phyloP scores from a whole-genome alignment of 2,329 filamentous ascomycete species.

The Setomelanomma holmii region DNA sequence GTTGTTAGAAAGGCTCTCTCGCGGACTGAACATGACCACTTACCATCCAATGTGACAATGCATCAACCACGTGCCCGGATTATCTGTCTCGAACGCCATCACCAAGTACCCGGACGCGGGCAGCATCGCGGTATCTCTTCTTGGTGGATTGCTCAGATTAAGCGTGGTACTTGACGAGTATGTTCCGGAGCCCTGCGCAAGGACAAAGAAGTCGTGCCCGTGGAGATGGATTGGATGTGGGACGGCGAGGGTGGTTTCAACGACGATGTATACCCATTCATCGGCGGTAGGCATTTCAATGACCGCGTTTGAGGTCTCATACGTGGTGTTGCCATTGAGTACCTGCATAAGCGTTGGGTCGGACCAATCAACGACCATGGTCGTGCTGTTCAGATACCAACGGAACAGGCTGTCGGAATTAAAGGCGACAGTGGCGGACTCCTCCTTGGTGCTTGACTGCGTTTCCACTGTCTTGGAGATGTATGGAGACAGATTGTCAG shows the following conservation, averaged over 20 bases:
- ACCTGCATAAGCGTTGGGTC: conserved; percentile 50
- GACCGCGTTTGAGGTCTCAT: conserved; percentile 38
- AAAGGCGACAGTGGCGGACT: conserved; percentile 40
- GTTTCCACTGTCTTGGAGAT: conserved; percentile 45
- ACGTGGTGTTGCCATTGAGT: conserved; percentile 41
- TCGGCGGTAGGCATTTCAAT: conserved; percentile 29
- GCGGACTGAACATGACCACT: not conserved
- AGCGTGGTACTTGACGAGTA: conserved; percentile 22
- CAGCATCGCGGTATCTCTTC: conserved; percentile 43
- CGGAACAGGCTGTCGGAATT: conserved; percentile 47
- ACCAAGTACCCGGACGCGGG: conserved; percentile 41
- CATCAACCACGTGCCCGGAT: conserved; percentile 48
- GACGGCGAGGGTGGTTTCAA: conserved; percentile 46
- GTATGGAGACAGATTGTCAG: conserved; percentile 30
- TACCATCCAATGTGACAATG: conserved; percentile 49
- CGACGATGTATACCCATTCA: conserved; percentile 51
- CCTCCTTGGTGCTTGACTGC: conserved; percentile 27
- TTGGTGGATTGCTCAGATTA: conserved; percentile 40
- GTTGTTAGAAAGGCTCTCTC: not conserved
- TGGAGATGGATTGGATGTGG: conserved; percentile 42
- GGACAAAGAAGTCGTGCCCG: conserved; percentile 43
- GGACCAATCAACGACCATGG: conserved; percentile 48
- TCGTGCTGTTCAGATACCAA: conserved; percentile 51
- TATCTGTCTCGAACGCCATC: conserved; percentile 46
- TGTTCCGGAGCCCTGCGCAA: conserved; percentile 36